Base-by-base conservation (phyloP, 23 red algal species). In the Agarophyton chilense region DNA sequence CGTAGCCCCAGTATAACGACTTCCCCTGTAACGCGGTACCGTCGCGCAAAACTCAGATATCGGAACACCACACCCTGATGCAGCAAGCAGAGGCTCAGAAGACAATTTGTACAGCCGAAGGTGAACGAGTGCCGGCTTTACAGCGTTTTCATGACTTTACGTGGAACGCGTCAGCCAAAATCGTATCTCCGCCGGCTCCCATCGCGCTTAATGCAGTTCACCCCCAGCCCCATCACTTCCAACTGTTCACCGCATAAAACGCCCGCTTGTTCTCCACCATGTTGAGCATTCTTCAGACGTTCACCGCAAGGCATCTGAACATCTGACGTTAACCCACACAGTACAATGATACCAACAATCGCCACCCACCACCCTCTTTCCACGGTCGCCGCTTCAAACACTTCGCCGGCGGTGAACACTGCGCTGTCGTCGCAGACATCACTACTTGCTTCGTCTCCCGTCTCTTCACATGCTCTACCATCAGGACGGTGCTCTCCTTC, bases 121-220 rank as follows among this genome's bases (percentile, higher is more conserved):
- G 60, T 65, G 60, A 65, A 65, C 60, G 31, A 25, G 4, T 8
- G 2, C 2, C 35, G 60, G 1, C 60, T 65, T 65, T 65, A 65
- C 60, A 65, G 60, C 22, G 60, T 29, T 4, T 29, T 35, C 26
- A 38, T 65, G 60, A 14, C 60, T 65, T 65, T 65, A 65, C 60
- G 60, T 65, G 60, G 60, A 65, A 65, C 60, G 60, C 60, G 60
- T 65, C 60, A 65, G 60, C 60, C 60, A 65, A 65, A 35, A 32
- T 4, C 32, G 28, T 13, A 65, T 65, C 60, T 36, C 60, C 29
- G 56, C 56, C 32, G 18, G 60, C 60, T 65, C 11, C 2, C 60
- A 4, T 12, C 26, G 4, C 60, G 31, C 26, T 65, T 29, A 65
- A 65, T 36, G 60, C 60, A 17, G 60, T 65, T 65, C 60, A 65